Evolutionary conservation across 306 rosid species (phyloP).

Genomic region (Ochetophila trinervis): DNA sequence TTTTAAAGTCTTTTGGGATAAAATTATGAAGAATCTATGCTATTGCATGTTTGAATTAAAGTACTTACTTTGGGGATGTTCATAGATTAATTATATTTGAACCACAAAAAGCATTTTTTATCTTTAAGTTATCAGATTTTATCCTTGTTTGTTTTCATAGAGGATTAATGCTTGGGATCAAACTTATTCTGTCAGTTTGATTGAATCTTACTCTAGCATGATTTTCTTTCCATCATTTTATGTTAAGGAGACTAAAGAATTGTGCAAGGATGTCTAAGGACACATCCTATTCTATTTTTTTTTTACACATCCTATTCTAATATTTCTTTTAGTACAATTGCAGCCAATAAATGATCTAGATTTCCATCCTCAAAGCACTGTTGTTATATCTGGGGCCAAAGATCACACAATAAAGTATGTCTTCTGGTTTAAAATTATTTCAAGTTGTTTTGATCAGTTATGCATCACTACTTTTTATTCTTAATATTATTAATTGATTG

Average conservation of each 20-base stretch:
- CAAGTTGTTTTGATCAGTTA: neutral
- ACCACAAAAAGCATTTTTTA: too few species aligned
- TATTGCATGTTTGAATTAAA: too few species aligned
- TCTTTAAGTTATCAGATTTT: too few species aligned
- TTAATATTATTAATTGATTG: constrained; percentile 4
- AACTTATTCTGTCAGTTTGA: too few species aligned
- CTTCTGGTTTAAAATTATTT: constrained; percentile 17
- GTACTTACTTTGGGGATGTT: too few species aligned
- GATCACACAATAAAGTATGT: constrained; percentile 85
- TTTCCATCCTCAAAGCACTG: constrained; percentile 84
- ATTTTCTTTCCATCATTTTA: neutral
- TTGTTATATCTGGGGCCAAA: constrained; percentile 85
- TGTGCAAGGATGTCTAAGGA: neutral
- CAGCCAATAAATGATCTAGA: constrained; percentile 96
- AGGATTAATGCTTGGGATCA: too few species aligned
- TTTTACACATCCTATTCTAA: constrained; percentile 10
- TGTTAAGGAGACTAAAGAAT: neutral
- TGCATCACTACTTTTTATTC: neutral
- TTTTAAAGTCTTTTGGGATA: too few species aligned
- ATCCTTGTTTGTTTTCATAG: too few species aligned
- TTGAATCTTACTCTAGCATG: neutral
- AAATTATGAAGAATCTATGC: too few species aligned
- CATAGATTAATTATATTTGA: too few species aligned
- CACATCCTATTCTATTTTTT: constrained; percentile 12
- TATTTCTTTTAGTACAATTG: constrained; percentile 33